Percentiles rank a stretch among this genome's conserved stretches.
Conservation (phyloP, 495 filamentous ascomycete genomes). For the Penicillium angulare region DNA sequence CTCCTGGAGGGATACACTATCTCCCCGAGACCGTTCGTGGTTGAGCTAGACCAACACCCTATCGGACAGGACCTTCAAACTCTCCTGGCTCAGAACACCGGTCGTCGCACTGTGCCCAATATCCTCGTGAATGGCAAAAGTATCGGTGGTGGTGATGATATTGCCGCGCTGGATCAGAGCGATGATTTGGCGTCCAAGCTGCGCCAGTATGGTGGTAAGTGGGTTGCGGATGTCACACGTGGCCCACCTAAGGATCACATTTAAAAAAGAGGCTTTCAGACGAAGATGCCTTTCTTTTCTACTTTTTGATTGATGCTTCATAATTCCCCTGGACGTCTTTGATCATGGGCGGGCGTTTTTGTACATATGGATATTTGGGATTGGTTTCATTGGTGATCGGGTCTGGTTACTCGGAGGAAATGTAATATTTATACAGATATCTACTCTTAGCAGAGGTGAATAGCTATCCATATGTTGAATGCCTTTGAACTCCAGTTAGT, state of each 20-base stretch:
- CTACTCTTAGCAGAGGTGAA: background rate
- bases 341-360: background rate
- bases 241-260: slow-evolving; percentile 8
- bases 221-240: slow-evolving; percentile 52
- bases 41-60: slow-evolving; percentile 84
- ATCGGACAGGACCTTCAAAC: slow-evolving; percentile 70
- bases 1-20: slow-evolving; percentile 81
- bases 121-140: slow-evolving; percentile 82
- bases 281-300: background rate
- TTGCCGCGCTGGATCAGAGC: slow-evolving; percentile 67
- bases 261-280: background rate
- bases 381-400: background rate
- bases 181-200: slow-evolving; percentile 71
- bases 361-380: background rate
- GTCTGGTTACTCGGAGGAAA: background rate
- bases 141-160: slow-evolving; percentile 88
- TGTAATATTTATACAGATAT: background rate
- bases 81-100: slow-evolving; percentile 67
- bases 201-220: slow-evolving; percentile 68
- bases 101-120: slow-evolving; percentile 86
- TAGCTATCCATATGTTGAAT: background rate
- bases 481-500: too few species aligned
- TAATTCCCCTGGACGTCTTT: background rate
- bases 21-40: slow-evolving; percentile 76
- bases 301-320: background rate